Conservation (phyloP, 2,329 filamentous ascomycete species). For the Alternaria sp. region DNA sequence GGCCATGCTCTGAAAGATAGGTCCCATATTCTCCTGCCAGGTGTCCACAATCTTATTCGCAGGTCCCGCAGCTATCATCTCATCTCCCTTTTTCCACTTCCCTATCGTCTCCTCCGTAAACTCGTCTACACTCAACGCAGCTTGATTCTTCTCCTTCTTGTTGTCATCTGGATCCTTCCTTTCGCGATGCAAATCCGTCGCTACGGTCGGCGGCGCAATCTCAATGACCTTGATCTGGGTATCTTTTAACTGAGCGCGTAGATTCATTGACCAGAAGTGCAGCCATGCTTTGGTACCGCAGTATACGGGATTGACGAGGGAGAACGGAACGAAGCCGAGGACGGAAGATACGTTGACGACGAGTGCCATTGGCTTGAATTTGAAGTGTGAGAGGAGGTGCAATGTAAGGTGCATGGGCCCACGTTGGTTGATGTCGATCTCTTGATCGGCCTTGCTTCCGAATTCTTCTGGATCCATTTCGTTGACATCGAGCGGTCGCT, state of each 20-base stretch:
- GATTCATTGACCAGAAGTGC: slow-evolving; percentile 63
- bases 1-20: slow-evolving; percentile 21
- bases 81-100: slow-evolving; percentile 56
- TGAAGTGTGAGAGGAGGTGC: slow-evolving; percentile 58
- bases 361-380: slow-evolving; percentile 48
- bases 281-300: slow-evolving; percentile 66
- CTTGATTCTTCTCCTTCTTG: slow-evolving; percentile 63
- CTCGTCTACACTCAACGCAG: slow-evolving; percentile 58
- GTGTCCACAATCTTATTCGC: slow-evolving; percentile 50
- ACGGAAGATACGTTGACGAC: slow-evolving; percentile 64
- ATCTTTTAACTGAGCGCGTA: slow-evolving; percentile 58
- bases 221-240: slow-evolving; percentile 59
- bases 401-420: slow-evolving; percentile 64
- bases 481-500: slow-evolving; percentile 59
- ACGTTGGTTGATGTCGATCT: slow-evolving; percentile 65
- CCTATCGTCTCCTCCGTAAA: slow-evolving; percentile 58
- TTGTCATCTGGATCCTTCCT: slow-evolving; percentile 63
- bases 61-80: slow-evolving; percentile 58
- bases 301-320: slow-evolving; percentile 64
- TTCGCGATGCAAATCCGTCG: slow-evolving; percentile 63
- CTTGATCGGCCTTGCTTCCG: slow-evolving; percentile 59
- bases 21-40: slow-evolving; percentile 53
- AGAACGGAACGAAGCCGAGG: slow-evolving; percentile 60
- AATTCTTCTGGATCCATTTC: slow-evolving; percentile 49
- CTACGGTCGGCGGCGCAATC: slow-evolving; percentile 62